Conservation (phyloP, 208 protist genomes). For the Tritrichomonas foetus region DNA sequence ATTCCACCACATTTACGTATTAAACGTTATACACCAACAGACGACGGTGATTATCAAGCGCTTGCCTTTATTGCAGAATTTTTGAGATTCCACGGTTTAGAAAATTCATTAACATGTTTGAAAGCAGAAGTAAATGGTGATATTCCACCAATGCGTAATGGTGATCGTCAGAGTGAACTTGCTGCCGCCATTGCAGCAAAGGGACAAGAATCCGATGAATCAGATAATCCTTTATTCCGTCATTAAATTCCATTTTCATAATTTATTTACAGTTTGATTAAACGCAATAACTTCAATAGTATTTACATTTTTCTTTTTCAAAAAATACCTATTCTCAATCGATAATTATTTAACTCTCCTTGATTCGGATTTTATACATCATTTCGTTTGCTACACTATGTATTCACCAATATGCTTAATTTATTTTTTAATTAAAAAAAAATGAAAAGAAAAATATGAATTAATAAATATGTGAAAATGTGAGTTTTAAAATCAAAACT, state of each 20-base stretch:
- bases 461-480: background rate
- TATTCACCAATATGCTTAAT: background rate
- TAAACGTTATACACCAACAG: slow-evolving; percentile 16
- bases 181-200: background rate
- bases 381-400: background rate
- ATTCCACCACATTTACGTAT: slow-evolving; percentile 27
- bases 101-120: background rate
- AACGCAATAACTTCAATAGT: background rate
- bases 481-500: background rate
- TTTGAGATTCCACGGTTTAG: slow-evolving; percentile 18
- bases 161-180: background rate
- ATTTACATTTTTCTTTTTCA: background rate
- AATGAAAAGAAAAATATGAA: background rate
- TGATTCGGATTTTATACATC: background rate
- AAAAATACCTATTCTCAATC: background rate
- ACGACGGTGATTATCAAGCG: background rate
- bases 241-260: background rate
- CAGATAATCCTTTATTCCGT: background rate
- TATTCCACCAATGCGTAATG: background rate
- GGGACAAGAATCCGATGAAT: background rate
- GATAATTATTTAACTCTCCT: background rate
- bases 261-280: background rate
- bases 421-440: background rate
- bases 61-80: slow-evolving; percentile 32
- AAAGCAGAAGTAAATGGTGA: slow-evolving; percentile 32